Conservation (phyloP, 2,329 filamentous ascomycete species). For the Clathrospora elynae region DNA sequence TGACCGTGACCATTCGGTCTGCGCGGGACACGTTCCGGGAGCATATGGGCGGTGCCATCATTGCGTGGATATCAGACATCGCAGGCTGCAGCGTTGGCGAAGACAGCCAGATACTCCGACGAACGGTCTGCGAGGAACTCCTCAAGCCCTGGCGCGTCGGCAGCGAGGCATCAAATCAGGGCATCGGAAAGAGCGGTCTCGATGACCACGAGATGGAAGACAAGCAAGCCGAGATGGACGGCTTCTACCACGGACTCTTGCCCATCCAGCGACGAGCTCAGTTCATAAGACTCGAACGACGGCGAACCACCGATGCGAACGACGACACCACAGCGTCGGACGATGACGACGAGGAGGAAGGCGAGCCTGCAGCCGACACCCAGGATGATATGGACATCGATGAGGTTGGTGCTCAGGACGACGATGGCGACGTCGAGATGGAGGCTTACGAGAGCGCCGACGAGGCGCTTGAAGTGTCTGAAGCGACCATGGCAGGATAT, state of each 20-base stretch:
- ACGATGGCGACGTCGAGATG: slow-evolving; percentile 58
- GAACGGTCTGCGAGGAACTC: slow-evolving; percentile 87
- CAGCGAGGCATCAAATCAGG: slow-evolving; percentile 78
- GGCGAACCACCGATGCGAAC: slow-evolving; percentile 50
- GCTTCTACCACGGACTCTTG: slow-evolving; percentile 35
- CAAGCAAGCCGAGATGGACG: slow-evolving; percentile 46
- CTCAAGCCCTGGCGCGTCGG: slow-evolving; percentile 86
- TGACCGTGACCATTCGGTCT: slow-evolving; percentile 93
- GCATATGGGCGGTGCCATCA: slow-evolving; percentile 97
- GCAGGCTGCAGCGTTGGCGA: slow-evolving; percentile 82
- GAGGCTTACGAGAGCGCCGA: slow-evolving; percentile 57
- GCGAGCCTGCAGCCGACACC: slow-evolving; percentile 48
- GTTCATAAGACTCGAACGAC: slow-evolving; percentile 33
- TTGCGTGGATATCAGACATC: slow-evolving; percentile 95
- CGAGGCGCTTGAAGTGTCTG: slow-evolving; percentile 73
- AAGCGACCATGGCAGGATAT: slow-evolving; percentile 78
- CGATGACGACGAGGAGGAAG: slow-evolving; percentile 56
- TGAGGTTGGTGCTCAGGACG: slow-evolving; percentile 52
- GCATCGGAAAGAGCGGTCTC: slow-evolving; percentile 76
- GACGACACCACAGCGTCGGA: slow-evolving; percentile 50
- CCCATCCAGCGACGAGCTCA: slow-evolving; percentile 35
- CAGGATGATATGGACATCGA: slow-evolving; percentile 57
- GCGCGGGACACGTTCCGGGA: slow-evolving; percentile 94
- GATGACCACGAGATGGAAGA: slow-evolving; percentile 78
- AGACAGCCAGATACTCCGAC: slow-evolving; percentile 78